A percentile compares a stretch with the other conserved stretches of the same genome.
phyloP scores from a whole-genome alignment of 345 rosid species.

The Arabis hirsuta region DNA sequence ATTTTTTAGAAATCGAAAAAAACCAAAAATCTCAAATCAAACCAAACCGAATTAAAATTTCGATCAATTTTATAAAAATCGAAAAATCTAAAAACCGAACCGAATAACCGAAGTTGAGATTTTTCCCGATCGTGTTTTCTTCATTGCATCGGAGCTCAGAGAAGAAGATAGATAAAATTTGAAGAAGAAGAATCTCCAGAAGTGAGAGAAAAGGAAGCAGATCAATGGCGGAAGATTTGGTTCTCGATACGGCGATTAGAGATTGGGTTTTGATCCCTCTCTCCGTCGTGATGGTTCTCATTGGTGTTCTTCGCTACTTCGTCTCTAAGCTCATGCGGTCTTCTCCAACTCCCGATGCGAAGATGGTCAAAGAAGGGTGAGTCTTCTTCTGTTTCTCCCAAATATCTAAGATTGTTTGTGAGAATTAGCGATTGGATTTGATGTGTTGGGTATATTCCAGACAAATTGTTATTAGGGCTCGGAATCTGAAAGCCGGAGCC shows the following conservation, averaged over 20 bases:
- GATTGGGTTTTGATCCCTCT: conserved; percentile 95
- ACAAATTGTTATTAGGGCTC: conserved; percentile 83
- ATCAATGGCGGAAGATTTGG: conserved; percentile 92
- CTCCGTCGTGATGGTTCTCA: conserved; percentile 91
- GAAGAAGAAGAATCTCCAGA: not conserved
- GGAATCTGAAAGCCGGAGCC: conserved; percentile 82
- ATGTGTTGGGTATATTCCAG: conserved; percentile 44
- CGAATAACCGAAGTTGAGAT: too few relatives aligned
- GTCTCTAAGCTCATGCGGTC: conserved; percentile 79
- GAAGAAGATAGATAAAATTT: not conserved
- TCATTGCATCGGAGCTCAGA: conserved; percentile 20
- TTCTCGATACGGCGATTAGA: conserved; percentile 93
- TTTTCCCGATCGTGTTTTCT: conserved; percentile 2
- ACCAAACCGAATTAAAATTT: too few relatives aligned
- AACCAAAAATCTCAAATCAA: too few relatives aligned
- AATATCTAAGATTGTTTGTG: too few relatives aligned
- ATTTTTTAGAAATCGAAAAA: too few relatives aligned
- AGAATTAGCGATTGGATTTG: not conserved
- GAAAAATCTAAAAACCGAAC: too few relatives aligned
- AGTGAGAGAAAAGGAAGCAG: not conserved
- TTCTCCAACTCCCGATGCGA: conserved; percentile 73
- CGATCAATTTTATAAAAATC: too few relatives aligned
- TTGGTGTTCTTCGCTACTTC: conserved; percentile 89
- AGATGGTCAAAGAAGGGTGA: conserved; percentile 87
- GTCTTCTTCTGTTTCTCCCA: conserved; percentile 23